phyloP scores from a whole-genome alignment of 1,284 basidiomycete species.

The Cryptococcus deneoformans region DNA sequence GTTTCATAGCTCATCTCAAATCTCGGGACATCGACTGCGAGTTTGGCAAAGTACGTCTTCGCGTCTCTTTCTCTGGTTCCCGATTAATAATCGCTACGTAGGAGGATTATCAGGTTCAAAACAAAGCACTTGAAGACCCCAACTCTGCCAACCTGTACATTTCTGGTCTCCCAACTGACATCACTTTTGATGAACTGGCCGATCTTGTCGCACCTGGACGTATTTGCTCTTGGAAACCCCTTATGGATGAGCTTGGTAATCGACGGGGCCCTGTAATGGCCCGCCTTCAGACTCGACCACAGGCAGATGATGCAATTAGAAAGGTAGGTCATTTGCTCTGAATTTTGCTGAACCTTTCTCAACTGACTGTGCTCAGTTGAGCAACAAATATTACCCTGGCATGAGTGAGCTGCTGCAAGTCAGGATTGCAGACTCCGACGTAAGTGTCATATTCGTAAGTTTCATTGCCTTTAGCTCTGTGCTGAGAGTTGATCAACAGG shows the following conservation, averaged over 20 bases:
- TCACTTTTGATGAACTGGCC: conserved; percentile 24
- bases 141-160: conserved; percentile 42
- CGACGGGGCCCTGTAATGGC: conserved; percentile 36
- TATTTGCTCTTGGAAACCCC: conserved; percentile 31
- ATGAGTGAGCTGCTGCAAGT: conserved; percentile 30
- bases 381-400: conserved; percentile 21
- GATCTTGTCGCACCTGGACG: conserved; percentile 23
- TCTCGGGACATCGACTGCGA: conserved; percentile 19
- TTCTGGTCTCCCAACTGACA: conserved; percentile 29
- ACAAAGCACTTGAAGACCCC: conserved; percentile 36
- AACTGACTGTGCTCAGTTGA: conserved; percentile 17
- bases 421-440: conserved; percentile 42
- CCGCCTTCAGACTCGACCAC: conserved; percentile 29
- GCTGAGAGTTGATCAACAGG: conserved; percentile 9
- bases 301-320: conserved; percentile 35
- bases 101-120: conserved; percentile 39
- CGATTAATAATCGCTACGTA: conserved; percentile 2
- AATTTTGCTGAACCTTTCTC: not conserved
- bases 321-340: conserved; percentile 16
- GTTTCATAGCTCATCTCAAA: conserved; percentile 24
- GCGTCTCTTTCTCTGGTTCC: not conserved
- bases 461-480: not conserved
- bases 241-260: conserved; percentile 29
- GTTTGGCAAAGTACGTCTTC: conserved; percentile 23
- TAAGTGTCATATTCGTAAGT: conserved; percentile 8